Conservation (phyloP, 2,329 filamentous ascomycete genomes). For the Verticillium zaregamsianum region DNA sequence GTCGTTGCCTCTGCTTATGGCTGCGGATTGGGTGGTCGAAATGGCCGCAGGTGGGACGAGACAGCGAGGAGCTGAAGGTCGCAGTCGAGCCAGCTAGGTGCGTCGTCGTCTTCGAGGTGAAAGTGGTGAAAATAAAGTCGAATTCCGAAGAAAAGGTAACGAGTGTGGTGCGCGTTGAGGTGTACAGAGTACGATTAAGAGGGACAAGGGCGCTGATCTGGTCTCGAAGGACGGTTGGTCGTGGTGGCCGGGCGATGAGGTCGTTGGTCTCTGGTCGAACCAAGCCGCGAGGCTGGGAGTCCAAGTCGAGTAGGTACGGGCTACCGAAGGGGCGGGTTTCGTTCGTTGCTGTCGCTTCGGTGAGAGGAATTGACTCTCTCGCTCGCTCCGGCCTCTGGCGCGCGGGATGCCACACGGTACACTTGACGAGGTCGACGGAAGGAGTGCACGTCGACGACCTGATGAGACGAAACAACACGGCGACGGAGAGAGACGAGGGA, state of each 20-base stretch:
- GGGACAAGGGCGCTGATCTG: not conserved
- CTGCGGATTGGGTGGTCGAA: not conserved
- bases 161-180: not conserved
- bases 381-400: not conserved
- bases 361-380: not conserved
- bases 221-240: not conserved
- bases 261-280: not conserved
- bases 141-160: not conserved
- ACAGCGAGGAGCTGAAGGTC: not conserved
- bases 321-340: not conserved
- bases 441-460: not conserved
- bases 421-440: not conserved
- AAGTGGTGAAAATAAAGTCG: not conserved
- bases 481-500: not conserved
- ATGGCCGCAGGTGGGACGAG: not conserved
- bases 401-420: not conserved
- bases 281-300: not conserved
- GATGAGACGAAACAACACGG: not conserved
- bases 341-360: not conserved
- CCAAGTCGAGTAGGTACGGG: not conserved
- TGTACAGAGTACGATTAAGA: not conserved
- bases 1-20: not conserved
- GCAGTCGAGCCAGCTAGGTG: not conserved
- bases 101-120: not conserved
- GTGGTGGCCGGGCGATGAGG: not conserved